Percentiles rank a stretch among this genome's conserved stretches.
Evolutionary conservation across 352 stramenopile genomes (phyloP).

Genomic region (Globisporangium echinulatum): DNA sequence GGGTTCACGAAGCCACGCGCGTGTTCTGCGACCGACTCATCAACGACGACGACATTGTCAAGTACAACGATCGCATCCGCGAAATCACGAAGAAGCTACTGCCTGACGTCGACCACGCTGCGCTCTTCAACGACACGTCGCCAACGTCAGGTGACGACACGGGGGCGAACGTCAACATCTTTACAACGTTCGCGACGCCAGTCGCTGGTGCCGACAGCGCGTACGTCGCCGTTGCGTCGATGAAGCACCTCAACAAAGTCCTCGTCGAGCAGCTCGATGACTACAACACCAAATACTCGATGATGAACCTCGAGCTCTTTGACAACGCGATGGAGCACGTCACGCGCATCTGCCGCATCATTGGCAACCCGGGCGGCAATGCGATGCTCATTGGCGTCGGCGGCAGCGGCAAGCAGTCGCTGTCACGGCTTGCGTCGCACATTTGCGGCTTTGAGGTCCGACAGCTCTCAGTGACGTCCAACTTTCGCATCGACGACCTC

Average conservation of each 20-base stretch:
- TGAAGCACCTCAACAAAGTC: constrained; percentile 87
- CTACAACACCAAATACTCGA: constrained; percentile 96
- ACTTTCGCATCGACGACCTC: constrained; percentile 95
- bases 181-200: constrained; percentile 90
- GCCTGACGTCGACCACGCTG: constrained; percentile 76
- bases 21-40: constrained; percentile 97
- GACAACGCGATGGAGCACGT: constrained; percentile 97
- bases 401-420: constrained; percentile 94
- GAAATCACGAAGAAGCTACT: constrained; percentile 92
- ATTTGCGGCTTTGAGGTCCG: constrained; percentile 96
- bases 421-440: constrained; percentile 94
- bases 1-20: constrained; percentile 95
- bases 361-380: constrained; percentile 94
- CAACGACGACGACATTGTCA: constrained; percentile 91
- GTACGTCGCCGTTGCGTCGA: constrained; percentile 70
- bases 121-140: constrained; percentile 74
- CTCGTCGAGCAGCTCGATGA: constrained; percentile 92
- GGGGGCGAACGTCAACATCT: constrained; percentile 83
- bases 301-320: constrained; percentile 98
- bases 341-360: constrained; percentile 95
- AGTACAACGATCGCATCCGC: constrained; percentile 89
- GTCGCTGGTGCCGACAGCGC: constrained; percentile 55
- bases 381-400: constrained; percentile 97
- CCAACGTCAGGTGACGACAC: constrained; percentile 20
- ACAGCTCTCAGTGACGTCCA: constrained; percentile 93